Base-by-base conservation (phyloP, 2,329 filamentous ascomycete species). In the Pseudogymnoascus sp. region DNA sequence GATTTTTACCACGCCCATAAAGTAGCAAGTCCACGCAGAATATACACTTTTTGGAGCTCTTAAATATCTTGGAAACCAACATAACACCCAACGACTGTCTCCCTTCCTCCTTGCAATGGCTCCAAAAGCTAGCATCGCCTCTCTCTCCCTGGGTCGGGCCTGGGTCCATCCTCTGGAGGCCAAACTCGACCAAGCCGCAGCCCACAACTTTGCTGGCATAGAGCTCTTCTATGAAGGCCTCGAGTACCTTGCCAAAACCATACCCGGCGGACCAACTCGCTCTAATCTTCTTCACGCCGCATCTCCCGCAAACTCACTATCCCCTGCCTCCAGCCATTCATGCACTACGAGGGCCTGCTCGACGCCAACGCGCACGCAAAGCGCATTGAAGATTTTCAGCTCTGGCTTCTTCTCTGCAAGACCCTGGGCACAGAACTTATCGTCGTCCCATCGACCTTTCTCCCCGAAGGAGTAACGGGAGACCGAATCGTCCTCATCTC, bases 171-270 rank as follows among this genome's bases (percentile, higher is more conserved):
- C 80, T 31, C 79, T 93, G 18, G 74, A 80, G 1, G 76, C 83
- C 71, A 93, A 92, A 71, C 81, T 93, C 59, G 81, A 86, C 71
- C 83, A 86, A 76, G 89, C 89, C 6, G 78, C 82, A 5, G 78
- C 79, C 62, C 81, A 89, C 69, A 87, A 86, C 21, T 85, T 91
- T 72, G 74, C 81, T 64, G 89, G 88, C 61, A 83, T 93, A 67
- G 90, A 93, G 73, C 79, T 92, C 16, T 92, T 91, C 77, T 86
- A 88, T 74, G 89, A 93, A 72, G 90, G 93, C 73, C 81, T 93
- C 2, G 77, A 84, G 64, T 84, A 86, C 69, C 71, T 89, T 11
- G 84, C 87, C 67, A 60, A 65, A 46, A 61, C 64, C n/a, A 65
- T 66, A 12, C 66, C 68, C 2, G 67, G 66, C 5, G 67, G 68